A percentile compares a stretch with the other conserved stretches of the same genome.
phyloP scores from a whole-genome alignment of 2,329 filamentous ascomycete genomes.

The Nannizzia gypsea region DNA sequence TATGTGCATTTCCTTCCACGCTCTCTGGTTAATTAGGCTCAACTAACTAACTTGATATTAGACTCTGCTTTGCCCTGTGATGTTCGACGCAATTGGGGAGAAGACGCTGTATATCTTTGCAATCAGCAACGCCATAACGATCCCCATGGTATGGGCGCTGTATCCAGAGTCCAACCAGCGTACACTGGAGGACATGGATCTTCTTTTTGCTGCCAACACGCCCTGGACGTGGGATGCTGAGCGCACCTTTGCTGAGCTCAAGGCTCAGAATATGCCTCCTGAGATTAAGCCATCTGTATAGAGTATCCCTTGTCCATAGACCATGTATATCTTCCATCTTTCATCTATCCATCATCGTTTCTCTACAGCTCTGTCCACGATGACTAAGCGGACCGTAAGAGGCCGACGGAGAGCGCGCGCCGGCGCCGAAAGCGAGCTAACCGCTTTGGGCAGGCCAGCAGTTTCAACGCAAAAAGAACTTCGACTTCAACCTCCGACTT shows the following conservation, averaged over 20 bases:
- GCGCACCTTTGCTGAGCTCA: conserved; percentile 50
- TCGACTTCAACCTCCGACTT: conserved; percentile 2
- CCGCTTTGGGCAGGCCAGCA: conserved; percentile 6
- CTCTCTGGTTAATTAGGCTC: background rate
- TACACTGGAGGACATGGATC: conserved; percentile 63
- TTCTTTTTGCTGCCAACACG: conserved; percentile 55
- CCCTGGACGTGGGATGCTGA: conserved; percentile 63
- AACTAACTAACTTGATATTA: conserved; percentile 16
- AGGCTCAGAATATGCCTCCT: conserved; percentile 39
- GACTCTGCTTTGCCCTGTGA: conserved; percentile 45
- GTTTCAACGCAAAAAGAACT: conserved; percentile 10
- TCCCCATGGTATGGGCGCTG: conserved; percentile 60
- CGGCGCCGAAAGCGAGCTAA: conserved; percentile 2
- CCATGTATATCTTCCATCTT: background rate
- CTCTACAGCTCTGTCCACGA: background rate
- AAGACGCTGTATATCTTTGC: conserved; percentile 67
- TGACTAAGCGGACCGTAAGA: conserved; percentile 7
- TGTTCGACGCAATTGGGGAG: conserved; percentile 53
- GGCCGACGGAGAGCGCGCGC: conserved; percentile 10
- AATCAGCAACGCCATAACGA: conserved; percentile 51
- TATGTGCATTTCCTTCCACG: conserved; percentile 17
- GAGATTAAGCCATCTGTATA: conserved; percentile 22
- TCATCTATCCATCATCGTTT: background rate
- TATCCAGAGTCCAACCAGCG: conserved; percentile 65
- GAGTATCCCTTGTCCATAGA: background rate